Evolutionary conservation across 2,329 filamentous ascomycete species (phyloP).

Genomic region (Colletotrichum spinosum): DNA sequence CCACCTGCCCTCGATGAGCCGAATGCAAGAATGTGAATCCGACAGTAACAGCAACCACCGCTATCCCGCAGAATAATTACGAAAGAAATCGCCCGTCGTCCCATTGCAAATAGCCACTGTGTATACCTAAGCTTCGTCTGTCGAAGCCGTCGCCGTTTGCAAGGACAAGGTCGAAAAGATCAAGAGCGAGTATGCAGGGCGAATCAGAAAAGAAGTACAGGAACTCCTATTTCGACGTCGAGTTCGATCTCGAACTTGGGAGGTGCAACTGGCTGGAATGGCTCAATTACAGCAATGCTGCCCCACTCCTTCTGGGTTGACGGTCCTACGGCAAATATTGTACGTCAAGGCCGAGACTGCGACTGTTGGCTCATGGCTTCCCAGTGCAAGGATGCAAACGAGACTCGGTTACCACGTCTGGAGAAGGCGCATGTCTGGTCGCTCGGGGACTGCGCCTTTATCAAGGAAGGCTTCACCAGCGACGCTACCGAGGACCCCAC

Average conservation of each 20-base stretch:
- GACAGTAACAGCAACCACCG: conserved; percentile 66
- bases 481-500: conserved; percentile 71
- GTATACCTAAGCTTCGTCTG: conserved; percentile 73
- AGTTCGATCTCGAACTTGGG: conserved; percentile 76
- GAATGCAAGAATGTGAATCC: conserved; percentile 13
- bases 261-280: conserved; percentile 62
- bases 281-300: conserved; percentile 49
- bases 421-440: conserved; percentile 87
- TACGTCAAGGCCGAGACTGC: conserved; percentile 81
- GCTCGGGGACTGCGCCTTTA: conserved; percentile 81
- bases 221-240: conserved; percentile 89
- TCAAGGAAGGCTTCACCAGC: conserved; percentile 77
- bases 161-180: conserved; percentile 72
- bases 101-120: conserved; percentile 56
- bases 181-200: conserved; percentile 75
- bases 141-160: conserved; percentile 78
- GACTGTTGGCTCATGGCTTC: conserved; percentile 91
- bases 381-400: conserved; percentile 78
- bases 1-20: conserved; percentile 1
- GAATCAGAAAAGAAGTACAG: conserved; percentile 81
- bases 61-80: conserved; percentile 77
- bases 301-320: conserved; percentile 74
- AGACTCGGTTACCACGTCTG: conserved; percentile 83
- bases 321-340: conserved; percentile 80
- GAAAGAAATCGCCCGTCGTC: conserved; percentile 67